A percentile compares a stretch with the other conserved stretches of the same genome.
Conservation (phyloP, 805 yeast species). For the Candida rishiriensis region DNA sequence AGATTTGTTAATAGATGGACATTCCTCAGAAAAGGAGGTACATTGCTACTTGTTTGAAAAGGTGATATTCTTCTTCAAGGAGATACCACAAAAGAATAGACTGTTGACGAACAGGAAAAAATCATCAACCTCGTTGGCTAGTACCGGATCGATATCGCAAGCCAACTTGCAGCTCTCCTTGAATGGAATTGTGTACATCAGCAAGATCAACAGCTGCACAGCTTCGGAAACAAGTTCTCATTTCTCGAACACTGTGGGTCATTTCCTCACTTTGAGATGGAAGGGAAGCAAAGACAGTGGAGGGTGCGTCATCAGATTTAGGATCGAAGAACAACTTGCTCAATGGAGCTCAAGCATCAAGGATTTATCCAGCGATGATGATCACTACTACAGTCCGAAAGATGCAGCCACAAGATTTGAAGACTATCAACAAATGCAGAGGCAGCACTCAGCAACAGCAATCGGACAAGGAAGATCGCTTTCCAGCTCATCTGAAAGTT, state of each 20-base stretch:
- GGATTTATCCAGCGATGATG: conserved; percentile 33
- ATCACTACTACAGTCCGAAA: conserved; percentile 9
- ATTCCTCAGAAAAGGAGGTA: conserved; percentile 77
- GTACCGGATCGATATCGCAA: conserved; percentile 5
- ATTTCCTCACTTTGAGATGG: conserved; percentile 68
- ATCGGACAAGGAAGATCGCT: conserved; percentile 21
- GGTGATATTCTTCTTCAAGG: conserved; percentile 60
- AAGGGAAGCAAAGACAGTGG: conserved; percentile 86
- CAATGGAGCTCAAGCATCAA: conserved; percentile 78
- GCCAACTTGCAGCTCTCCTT: conserved; percentile 19
- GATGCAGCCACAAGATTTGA: conserved; percentile 9
- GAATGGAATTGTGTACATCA: conserved; percentile 29
- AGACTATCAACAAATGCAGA: conserved; percentile 8
- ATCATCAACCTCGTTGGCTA: conserved; percentile 36
- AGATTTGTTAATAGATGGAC: conserved; percentile 47
- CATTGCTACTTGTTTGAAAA: conserved; percentile 82
- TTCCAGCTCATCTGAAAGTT: conserved; percentile 20
- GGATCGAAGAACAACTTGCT: conserved; percentile 74
- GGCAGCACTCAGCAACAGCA: background rate
- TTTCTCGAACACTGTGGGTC: conserved; percentile 38
- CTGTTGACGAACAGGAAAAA: conserved; percentile 46
- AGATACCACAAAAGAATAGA: conserved; percentile 45
- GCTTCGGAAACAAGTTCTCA: conserved; percentile 28
- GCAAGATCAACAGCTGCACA: conserved; percentile 22
- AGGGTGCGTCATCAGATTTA: conserved; percentile 73